Percentiles rank a stretch among this genome's conserved stretches.
phyloP scores from a whole-genome alignment of 768 basidiomycete species.

The Lentinula lateritia region DNA sequence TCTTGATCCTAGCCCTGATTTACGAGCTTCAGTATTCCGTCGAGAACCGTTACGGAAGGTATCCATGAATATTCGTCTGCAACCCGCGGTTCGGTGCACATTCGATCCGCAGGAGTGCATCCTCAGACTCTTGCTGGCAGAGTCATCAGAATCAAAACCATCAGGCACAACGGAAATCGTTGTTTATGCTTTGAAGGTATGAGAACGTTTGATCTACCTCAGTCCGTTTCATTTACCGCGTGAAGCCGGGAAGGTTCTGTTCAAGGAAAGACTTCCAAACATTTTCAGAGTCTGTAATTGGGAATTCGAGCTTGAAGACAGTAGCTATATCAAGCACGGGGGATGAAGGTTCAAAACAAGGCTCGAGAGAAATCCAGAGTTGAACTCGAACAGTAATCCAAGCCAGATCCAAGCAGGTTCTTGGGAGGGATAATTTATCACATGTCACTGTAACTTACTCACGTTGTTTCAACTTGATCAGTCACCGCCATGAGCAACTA shows the following conservation, averaged over 20 bases:
- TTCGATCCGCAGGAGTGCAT: slow-evolving; percentile 52
- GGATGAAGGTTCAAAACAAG: not conserved
- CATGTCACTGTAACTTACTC: not conserved
- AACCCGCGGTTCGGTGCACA: slow-evolving; percentile 49
- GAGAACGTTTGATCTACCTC: slow-evolving; percentile 2
- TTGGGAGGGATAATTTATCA: not conserved
- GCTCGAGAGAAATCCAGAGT: not conserved
- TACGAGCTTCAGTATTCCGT: slow-evolving; percentile 51
- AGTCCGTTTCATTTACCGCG: not conserved
- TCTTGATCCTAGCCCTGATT: slow-evolving; percentile 8
- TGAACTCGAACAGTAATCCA: not conserved
- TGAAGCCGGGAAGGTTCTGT: slow-evolving; percentile 41
- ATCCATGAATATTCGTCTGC: slow-evolving; percentile 59
- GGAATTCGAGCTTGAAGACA: slow-evolving; percentile 14
- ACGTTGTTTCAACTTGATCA: not conserved
- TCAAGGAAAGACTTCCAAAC: slow-evolving; percentile 49
- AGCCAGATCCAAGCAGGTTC: not conserved
- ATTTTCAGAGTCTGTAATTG: slow-evolving; percentile 41
- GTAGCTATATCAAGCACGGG: not conserved
- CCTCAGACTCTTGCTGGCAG: slow-evolving; percentile 51
- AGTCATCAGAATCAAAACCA: slow-evolving; percentile 27
- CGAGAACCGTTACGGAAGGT: slow-evolving; percentile 68
- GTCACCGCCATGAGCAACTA: not conserved
- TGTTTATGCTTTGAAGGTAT: slow-evolving; percentile 62
- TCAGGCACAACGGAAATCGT: slow-evolving; percentile 36